Percentiles rank a stretch among this genome's conserved stretches.
Evolutionary conservation across 371 early-diverging fungal species (phyloP).

Genomic region (Mortierella sp.): DNA sequence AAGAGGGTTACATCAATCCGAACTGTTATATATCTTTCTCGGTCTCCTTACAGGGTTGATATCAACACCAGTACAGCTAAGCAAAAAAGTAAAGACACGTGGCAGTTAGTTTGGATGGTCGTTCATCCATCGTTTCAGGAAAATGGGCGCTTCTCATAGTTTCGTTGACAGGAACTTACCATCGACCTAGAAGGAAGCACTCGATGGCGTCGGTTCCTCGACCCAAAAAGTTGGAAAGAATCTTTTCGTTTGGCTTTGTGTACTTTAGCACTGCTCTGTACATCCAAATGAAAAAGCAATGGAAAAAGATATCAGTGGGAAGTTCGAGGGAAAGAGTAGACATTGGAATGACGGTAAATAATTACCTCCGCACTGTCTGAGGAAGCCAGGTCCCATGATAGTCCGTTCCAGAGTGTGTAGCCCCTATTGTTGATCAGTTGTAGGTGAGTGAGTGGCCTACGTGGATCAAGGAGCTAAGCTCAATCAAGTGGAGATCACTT

Average conservation of each 20-base stretch:
- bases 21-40: slow-evolving; percentile 27
- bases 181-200: slow-evolving; percentile 81
- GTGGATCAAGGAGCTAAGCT: too few species aligned
- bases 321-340: not conserved
- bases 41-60: slow-evolving; percentile 78
- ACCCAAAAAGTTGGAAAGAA: slow-evolving; percentile 91
- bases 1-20: not conserved
- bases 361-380: slow-evolving; percentile 85
- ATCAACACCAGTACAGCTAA: slow-evolving; percentile 84
- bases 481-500: slow-evolving; percentile 16
- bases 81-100: not conserved
- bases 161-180: slow-evolving; percentile 51
- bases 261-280: slow-evolving; percentile 78
- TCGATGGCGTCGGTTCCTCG: slow-evolving; percentile 95
- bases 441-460: too few species aligned
- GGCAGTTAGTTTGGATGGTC: too few species aligned
- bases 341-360: not conserved
- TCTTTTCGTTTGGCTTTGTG: slow-evolving; percentile 78
- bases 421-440: slow-evolving; percentile 59
- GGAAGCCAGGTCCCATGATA: slow-evolving; percentile 97
- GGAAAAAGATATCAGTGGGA: too few species aligned
- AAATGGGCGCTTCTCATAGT: not conserved
- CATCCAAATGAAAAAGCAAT: too few species aligned
- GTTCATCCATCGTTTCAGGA: too few species aligned
- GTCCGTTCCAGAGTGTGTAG: slow-evolving; percentile 90